Evolutionary conservation across 805 yeast species (phyloP).

Genomic region (Teunomyces gatunensis): DNA sequence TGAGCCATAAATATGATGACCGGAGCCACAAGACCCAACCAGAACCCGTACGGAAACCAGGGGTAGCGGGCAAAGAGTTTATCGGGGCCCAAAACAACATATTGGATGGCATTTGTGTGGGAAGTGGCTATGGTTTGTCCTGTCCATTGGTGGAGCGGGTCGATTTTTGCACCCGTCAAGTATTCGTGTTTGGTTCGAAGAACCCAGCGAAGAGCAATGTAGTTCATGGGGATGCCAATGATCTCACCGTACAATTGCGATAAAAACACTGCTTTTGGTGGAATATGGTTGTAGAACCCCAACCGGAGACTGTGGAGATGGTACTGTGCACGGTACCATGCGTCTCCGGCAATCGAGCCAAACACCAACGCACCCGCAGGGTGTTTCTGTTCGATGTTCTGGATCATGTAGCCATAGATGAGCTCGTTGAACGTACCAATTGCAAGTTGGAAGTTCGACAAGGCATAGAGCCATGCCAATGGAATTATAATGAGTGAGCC

Average conservation of each 20-base stretch:
- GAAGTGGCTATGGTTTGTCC: conserved; percentile 42
- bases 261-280: conserved; percentile 49
- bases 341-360: conserved; percentile 53
- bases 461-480: conserved; percentile 48
- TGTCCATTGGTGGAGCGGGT: conserved; percentile 53
- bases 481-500: conserved; percentile 49
- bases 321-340: conserved; percentile 45
- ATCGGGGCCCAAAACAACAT: conserved; percentile 50
- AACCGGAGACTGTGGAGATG: conserved; percentile 38
- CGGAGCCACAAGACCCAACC: conserved; percentile 40
- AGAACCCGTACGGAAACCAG: conserved; percentile 44
- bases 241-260: conserved; percentile 53
- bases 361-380: conserved; percentile 50
- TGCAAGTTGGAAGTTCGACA: conserved; percentile 51
- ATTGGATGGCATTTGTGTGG: conserved; percentile 50
- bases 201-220: conserved; percentile 48
- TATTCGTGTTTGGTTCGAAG: conserved; percentile 37
- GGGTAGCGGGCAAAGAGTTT: conserved; percentile 43
- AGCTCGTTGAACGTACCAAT: conserved; percentile 53
- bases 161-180: conserved; percentile 31
- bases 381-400: conserved; percentile 30
- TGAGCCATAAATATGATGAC: conserved; percentile 28
- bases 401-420: conserved; percentile 46
- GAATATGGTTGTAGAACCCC: conserved; percentile 53
- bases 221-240: conserved; percentile 53